Percentiles rank a stretch among this genome's conserved stretches.
Conservation (phyloP, 2,329 filamentous ascomycete genomes). For the Apiospora marii region DNA sequence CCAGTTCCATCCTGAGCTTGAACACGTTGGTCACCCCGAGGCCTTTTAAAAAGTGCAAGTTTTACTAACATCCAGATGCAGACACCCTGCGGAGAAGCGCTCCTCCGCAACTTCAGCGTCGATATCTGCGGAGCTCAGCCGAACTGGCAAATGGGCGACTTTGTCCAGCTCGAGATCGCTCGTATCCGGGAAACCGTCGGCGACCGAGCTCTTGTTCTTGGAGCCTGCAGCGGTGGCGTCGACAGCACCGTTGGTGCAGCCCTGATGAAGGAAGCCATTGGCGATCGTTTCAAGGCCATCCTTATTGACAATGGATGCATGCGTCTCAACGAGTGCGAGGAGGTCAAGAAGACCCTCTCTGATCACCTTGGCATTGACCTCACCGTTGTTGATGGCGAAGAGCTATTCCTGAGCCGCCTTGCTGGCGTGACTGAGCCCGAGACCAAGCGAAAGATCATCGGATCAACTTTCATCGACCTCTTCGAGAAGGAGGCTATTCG, state of each 20-base stretch:
- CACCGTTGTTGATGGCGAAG: slow-evolving; percentile 81
- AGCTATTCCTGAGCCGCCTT: slow-evolving; percentile 78
- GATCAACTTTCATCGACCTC: slow-evolving; percentile 78
- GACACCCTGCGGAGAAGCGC: slow-evolving; percentile 71
- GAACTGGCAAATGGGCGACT: slow-evolving; percentile 88
- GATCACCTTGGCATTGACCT: slow-evolving; percentile 89
- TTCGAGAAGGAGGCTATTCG: slow-evolving; percentile 78
- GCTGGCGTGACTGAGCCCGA: slow-evolving; percentile 82
- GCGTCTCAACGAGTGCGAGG: slow-evolving; percentile 82
- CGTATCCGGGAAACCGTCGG: slow-evolving; percentile 86
- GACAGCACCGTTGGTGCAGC: slow-evolving; percentile 88
- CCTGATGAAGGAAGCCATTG: slow-evolving; percentile 58
- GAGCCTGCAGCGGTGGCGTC: slow-evolving; percentile 83
- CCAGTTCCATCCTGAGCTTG: slow-evolving; percentile 84
- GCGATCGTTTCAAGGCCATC: slow-evolving; percentile 83
- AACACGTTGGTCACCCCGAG: not conserved
- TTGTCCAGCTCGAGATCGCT: slow-evolving; percentile 80
- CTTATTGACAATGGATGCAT: slow-evolving; percentile 86
- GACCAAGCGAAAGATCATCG: slow-evolving; percentile 91
- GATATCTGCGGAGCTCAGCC: slow-evolving; percentile 79
- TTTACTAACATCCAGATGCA: slow-evolving; percentile 28
- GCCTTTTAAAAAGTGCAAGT: slow-evolving; percentile 49
- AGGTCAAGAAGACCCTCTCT: slow-evolving; percentile 81
- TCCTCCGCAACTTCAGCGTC: slow-evolving; percentile 85
- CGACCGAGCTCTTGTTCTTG: slow-evolving; percentile 80